Percentiles rank a stretch among this genome's conserved stretches.
These are phyloP conservation scores for Tylopilus intermedius DNA, from an alignment of 768 basidiomycete species.

Conservation along the genomic window DNA sequence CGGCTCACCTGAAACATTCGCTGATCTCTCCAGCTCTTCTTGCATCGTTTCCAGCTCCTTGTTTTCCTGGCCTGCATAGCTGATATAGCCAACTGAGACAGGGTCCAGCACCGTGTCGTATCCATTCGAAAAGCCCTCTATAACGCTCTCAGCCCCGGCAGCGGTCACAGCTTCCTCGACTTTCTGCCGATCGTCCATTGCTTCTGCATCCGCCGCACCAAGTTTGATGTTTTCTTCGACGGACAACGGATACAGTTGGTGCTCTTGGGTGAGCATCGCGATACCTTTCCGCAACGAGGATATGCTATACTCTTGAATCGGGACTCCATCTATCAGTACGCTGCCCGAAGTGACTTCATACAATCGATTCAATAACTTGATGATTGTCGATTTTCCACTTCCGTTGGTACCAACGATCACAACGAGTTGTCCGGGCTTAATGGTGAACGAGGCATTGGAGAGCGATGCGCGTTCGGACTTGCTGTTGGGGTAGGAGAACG, in stretches of 20 bases:
- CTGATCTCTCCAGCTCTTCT: constrained; percentile 17
- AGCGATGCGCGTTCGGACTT: constrained; percentile 23
- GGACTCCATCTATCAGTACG: constrained; percentile 36
- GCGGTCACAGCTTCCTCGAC: constrained; percentile 16
- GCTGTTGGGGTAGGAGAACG: constrained; percentile 48
- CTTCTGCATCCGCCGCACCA: constrained; percentile 20
- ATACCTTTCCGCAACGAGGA: constrained; percentile 34
- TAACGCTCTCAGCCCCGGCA: constrained; percentile 39
- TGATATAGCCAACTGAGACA: constrained; percentile 24
- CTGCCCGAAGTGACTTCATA: constrained; percentile 32
- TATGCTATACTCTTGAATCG: constrained; percentile 30
- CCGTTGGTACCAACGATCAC: constrained; percentile 34
- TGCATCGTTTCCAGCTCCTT: constrained; percentile 13
- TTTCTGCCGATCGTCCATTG: constrained; percentile 11
- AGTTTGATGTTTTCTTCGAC: constrained; percentile 40
- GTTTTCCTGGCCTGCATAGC: constrained; percentile 17
- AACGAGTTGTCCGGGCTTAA: constrained; percentile 31
- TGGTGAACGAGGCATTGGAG: constrained; percentile 26
- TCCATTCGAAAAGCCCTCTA: constrained; percentile 35
- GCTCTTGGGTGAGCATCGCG: constrained; percentile 41
- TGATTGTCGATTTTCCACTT: constrained; percentile 33
- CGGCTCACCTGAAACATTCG: constrained; percentile 23
- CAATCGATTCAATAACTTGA: constrained; percentile 38
- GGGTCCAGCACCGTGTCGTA: constrained; percentile 39
- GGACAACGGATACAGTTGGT: constrained; percentile 23